Evolutionary conservation across 148 eudicot species (phyloP), one percentile per base, ranked within the genome.

Genomic region (Hydrangea macrophylla): DNA sequence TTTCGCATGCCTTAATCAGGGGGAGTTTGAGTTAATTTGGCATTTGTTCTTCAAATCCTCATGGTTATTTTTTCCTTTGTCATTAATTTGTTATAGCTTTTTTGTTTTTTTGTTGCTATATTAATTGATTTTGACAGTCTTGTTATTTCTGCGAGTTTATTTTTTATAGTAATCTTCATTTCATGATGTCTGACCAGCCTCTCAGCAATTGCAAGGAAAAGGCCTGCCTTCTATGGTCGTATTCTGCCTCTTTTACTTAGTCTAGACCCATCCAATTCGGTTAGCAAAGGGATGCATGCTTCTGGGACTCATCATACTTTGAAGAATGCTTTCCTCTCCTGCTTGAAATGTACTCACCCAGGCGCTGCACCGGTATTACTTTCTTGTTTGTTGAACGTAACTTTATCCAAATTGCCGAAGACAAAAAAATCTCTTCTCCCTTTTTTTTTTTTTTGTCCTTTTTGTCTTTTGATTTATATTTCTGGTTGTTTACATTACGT

Each of bases 161-260:
- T 39, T 13, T 9, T 53, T 27, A 35, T 9, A 10, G 51, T 57
- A 32, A 7, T 48, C 60, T 63, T 61, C 53, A 23, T 73, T 60
- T 25, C 73, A 22, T 73, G 61, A 24, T 70, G n/a, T 60, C 27
- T 75, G 73, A 37, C 59, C 79, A 93, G 98, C 77, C 89, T 93
- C 73, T 90, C 95, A 65, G 77, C 82, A 59, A 80, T 94, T 70
- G 99, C 99, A 59, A 80, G 51, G 44, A 87, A 84, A 74, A 89
- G 99, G 79, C 99, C 99, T 48, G 85, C 99, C 12, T 89, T 94
- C 67, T 94, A 94, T 71, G 99, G 99, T 25, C 96, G 96, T 32
- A 91, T 94, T 76, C 87, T 94, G 60, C 96, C 99, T 1, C 97
- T 91, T 62, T 83, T 94, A 67, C 86, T 94, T 80, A 84, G 96